A percentile compares a stretch with the other conserved stretches of the same genome.
Conservation (phyloP, 1,284 basidiomycete species). For the Boletus smithii region DNA sequence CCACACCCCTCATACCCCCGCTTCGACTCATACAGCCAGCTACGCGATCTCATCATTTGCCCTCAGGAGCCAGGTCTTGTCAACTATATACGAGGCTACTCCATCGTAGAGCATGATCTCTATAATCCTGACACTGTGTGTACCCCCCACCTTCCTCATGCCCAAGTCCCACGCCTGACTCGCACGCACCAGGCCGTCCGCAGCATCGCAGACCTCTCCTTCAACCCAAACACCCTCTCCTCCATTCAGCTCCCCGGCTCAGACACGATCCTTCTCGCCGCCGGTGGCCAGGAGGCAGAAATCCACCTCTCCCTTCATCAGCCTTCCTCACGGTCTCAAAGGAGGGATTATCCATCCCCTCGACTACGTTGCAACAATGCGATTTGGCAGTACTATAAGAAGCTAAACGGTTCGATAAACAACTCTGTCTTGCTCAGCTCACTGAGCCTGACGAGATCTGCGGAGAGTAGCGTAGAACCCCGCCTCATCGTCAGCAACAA, state of each 20-base stretch:
- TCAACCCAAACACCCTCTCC: slow-evolving; percentile 67
- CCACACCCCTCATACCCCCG: slow-evolving; percentile 1
- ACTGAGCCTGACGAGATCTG: slow-evolving; percentile 52
- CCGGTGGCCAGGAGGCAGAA: slow-evolving; percentile 80
- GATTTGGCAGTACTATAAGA: slow-evolving; percentile 57
- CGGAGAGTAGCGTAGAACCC: slow-evolving; percentile 61
- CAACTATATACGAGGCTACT: slow-evolving; percentile 55
- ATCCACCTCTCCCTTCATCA: slow-evolving; percentile 64
- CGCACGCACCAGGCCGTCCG: slow-evolving; percentile 42
- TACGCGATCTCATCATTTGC: slow-evolving; percentile 73
- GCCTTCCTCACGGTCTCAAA: slow-evolving; percentile 29
- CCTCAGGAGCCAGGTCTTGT: slow-evolving; percentile 65
- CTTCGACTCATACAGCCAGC: slow-evolving; percentile 49
- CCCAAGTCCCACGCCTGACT: slow-evolving; percentile 13
- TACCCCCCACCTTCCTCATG: slow-evolving; percentile 16
- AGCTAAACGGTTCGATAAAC: slow-evolving; percentile 70
- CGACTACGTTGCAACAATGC: slow-evolving; percentile 27
- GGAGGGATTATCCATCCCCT: slow-evolving; percentile 13
- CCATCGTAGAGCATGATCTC: slow-evolving; percentile 69
- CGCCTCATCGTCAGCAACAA: slow-evolving; percentile 83
- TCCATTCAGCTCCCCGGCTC: slow-evolving; percentile 55
- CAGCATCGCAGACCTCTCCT: slow-evolving; percentile 52
- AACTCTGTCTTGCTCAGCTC: slow-evolving; percentile 76
- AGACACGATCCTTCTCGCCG: slow-evolving; percentile 66
- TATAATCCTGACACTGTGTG: slow-evolving; percentile 49